phyloP scores from a whole-genome alignment of 495 filamentous ascomycete species.

The Penicillium samsonianum region DNA sequence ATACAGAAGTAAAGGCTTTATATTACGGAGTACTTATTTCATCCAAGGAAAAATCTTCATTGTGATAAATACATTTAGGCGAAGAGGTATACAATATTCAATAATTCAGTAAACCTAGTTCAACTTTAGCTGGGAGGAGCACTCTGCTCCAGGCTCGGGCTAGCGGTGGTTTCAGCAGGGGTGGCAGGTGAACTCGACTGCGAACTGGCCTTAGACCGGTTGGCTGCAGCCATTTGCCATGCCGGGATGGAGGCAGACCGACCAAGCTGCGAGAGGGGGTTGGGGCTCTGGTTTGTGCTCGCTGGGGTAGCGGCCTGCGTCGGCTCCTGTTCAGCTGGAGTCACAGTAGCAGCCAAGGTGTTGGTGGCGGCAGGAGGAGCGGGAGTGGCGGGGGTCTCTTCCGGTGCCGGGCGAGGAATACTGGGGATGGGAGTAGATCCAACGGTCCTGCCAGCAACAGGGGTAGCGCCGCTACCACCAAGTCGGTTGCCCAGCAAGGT shows the following conservation, averaged over 20 bases:
- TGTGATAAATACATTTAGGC: conserved; percentile 30
- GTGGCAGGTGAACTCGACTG: conserved; percentile 31
- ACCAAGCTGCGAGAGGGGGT: conserved; percentile 45
- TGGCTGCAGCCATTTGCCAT: conserved; percentile 83
- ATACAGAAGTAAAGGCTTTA: neutral
- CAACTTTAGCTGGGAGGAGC: conserved; percentile 33
- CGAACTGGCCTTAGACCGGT: conserved; percentile 52
- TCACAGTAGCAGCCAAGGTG: conserved; percentile 33
- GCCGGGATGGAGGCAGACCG: conserved; percentile 76
- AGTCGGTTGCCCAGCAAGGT: conserved; percentile 80
- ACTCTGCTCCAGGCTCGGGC: conserved; percentile 31
- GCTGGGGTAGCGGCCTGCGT: conserved; percentile 40
- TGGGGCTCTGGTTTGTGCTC: conserved; percentile 38
- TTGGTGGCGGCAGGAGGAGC: conserved; percentile 33
- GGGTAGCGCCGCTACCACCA: conserved; percentile 49
- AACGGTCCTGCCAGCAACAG: conserved; percentile 37
- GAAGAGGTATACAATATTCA: conserved; percentile 28
- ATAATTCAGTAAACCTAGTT: conserved; percentile 5
- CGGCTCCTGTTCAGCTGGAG: conserved; percentile 34
- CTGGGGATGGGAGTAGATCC: conserved; percentile 25
- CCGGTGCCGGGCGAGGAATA: conserved; percentile 33
- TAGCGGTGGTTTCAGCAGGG: conserved; percentile 22
- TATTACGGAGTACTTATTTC: neutral
- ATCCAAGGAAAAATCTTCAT: conserved; percentile 20
- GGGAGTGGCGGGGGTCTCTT: conserved; percentile 19